Percentiles rank a stretch among this genome's conserved stretches.
Conservation (phyloP, 2,329 filamentous ascomycete species). For the Tolypocladium album region DNA sequence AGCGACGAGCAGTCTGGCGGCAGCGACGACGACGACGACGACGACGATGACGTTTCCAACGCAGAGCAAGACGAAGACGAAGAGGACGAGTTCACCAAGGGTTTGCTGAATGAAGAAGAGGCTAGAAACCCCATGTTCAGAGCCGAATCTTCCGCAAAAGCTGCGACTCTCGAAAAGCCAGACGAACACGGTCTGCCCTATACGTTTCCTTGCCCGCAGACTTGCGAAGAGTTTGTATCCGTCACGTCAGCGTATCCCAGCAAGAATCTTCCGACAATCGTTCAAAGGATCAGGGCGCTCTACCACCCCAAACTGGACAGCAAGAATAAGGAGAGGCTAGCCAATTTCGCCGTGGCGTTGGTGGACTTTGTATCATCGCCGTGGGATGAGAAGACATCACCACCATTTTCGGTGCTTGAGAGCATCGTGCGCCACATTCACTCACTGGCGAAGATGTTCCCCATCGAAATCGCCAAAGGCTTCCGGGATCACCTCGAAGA, state of each 20-base stretch:
- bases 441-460: conserved; percentile 79
- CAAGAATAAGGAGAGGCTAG: conserved; percentile 75
- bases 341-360: conserved; percentile 54
- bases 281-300: conserved; percentile 85
- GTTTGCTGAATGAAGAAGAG: conserved; percentile 51
- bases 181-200: conserved; percentile 58
- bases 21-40: conserved; percentile 26
- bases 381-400: conserved; percentile 28
- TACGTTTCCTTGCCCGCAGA: conserved; percentile 77
- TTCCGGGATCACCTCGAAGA: conserved; percentile 64
- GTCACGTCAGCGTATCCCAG: conserved; percentile 51
- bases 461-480: conserved; percentile 63
- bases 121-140: conserved; percentile 41
- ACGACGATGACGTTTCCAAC: conserved; percentile 31
- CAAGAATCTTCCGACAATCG: conserved; percentile 61
- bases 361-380: conserved; percentile 50
- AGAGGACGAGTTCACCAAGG: conserved; percentile 64
- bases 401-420: conserved; percentile 62
- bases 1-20: conserved; percentile 41
- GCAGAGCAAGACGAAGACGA: conserved; percentile 27
- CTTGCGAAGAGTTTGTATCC: conserved; percentile 62
- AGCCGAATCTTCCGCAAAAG: conserved; percentile 30
- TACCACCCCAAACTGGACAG: conserved; percentile 80
- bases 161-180: conserved; percentile 20
- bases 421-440: conserved; percentile 81